Base-by-base conservation (phyloP, 805 yeast species). In the Vanderwaltozyma tropicalis region DNA sequence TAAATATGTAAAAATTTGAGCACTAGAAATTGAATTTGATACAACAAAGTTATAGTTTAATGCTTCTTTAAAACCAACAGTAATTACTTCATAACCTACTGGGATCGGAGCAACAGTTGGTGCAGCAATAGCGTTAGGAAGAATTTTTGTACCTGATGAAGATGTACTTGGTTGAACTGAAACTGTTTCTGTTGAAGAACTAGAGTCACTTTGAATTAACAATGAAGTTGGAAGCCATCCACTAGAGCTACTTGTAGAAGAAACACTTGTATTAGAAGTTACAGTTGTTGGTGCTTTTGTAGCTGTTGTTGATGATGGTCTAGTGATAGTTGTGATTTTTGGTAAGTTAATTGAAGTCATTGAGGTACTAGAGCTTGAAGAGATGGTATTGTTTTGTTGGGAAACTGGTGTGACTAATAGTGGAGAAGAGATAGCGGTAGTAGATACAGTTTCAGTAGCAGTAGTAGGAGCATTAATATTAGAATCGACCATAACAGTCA, bases 1-100 rank as follows among this genome's bases (percentile, higher is more conserved):
- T 51, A 92, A 69, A 59, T 78, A 87, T 52, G 69, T 76, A 48
- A 56, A 62, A 18, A 66, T 69, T 31, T 80, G 94, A 27, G 76
- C 83, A 47, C 94, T 83, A 45, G 98, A 86, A 55, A 70, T 83
- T 43, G 95, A 84, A 52, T 87, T 78, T 47, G 68, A 80, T 43
- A 74, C 92, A 46, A 92, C 83, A 47, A 87, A 87, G 50, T 85
- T 84, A 61, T 88, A 89, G 60, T 86, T 87, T 61, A 87, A 73
- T 3, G 79, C 74, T 41, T 76, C 62, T 50, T 78, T 76, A 68
- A 89, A 89, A 11, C 64, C 64, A 30, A 59, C 40, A 0, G 61
- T 56, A 21, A 59, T 48, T 16, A 56, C 39, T 13, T 52, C 40
- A 24, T 47, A 52, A 31, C 51, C 50, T 5, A 44, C 44, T 9